Conservation (phyloP, 768 basidiomycete genomes). For the Lentinula lateritia region DNA sequence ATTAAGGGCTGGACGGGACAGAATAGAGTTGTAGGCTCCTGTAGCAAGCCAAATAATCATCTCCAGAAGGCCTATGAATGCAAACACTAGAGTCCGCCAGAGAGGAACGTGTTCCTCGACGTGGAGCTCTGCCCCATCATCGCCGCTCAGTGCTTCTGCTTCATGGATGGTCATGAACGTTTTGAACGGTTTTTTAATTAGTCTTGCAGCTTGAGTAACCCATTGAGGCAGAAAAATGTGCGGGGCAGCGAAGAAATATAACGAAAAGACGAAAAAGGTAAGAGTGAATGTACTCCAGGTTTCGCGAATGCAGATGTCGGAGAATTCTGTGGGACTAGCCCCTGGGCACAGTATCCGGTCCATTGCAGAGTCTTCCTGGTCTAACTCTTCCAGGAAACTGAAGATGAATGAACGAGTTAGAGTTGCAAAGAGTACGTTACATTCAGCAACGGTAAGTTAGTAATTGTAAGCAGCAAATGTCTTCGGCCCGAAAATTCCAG, state of each 20-base stretch:
- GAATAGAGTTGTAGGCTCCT: conserved; percentile 50
- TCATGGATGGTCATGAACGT: conserved; percentile 24
- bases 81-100: conserved; percentile 58
- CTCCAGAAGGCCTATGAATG: conserved; percentile 49
- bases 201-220: conserved; percentile 17
- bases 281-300: conserved; percentile 49
- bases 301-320: conserved; percentile 39
- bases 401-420: not conserved
- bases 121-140: conserved; percentile 16
- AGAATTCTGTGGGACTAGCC: conserved; percentile 26
- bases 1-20: conserved; percentile 21
- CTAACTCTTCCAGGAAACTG: not conserved
- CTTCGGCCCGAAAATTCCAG: not conserved
- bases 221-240: conserved; percentile 14
- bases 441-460: not conserved
- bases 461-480: not conserved
- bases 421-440: not conserved
- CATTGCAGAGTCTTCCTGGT: not conserved
- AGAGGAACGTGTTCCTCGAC: conserved; percentile 31
- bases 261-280: conserved; percentile 39
- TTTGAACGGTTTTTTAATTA: conserved; percentile 14
- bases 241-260: conserved; percentile 26
- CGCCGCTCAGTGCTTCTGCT: conserved; percentile 43
- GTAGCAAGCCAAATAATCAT: conserved; percentile 53
- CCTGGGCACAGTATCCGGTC: not conserved